Evolutionary conservation across 768 basidiomycete genomes (phyloP).

Genomic region (Lentinula lateritia): DNA sequence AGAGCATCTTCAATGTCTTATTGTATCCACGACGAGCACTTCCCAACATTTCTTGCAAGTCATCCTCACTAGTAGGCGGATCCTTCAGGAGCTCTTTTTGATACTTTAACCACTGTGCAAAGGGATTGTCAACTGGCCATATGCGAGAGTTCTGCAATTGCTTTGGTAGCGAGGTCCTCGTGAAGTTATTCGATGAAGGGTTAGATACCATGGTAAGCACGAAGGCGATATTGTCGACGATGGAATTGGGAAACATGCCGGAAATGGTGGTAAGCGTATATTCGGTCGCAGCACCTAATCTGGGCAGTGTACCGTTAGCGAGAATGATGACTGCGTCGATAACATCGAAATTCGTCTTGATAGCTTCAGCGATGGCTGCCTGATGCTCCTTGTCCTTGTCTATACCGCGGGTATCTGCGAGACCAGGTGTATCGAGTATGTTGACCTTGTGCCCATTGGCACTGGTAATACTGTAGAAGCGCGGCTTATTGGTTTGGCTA

Average conservation of each 20-base stretch:
- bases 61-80: neutral
- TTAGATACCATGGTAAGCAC: conserved; percentile 18
- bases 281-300: conserved; percentile 18
- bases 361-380: conserved; percentile 17
- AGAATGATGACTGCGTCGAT: conserved; percentile 22
- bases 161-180: conserved; percentile 2
- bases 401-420: conserved; percentile 22
- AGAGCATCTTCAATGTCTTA: conserved; percentile 11
- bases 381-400: conserved; percentile 19
- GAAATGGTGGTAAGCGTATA: conserved; percentile 18
- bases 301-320: conserved; percentile 20
- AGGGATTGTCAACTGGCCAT: neutral
- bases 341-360: conserved; percentile 12
- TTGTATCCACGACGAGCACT: neutral
- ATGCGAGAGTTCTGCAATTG: neutral
- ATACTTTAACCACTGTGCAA: neutral
- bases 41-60: neutral
- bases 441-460: conserved; percentile 9
- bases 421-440: conserved; percentile 23
- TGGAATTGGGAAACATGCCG: conserved; percentile 18
- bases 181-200: conserved; percentile 17
- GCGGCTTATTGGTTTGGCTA: neutral
- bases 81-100: neutral
- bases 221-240: conserved; percentile 21
- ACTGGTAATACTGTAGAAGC: neutral